Evolutionary conservation across 2,329 filamentous ascomycete genomes (phyloP).

Genomic region (Claviceps pazoutovae): DNA sequence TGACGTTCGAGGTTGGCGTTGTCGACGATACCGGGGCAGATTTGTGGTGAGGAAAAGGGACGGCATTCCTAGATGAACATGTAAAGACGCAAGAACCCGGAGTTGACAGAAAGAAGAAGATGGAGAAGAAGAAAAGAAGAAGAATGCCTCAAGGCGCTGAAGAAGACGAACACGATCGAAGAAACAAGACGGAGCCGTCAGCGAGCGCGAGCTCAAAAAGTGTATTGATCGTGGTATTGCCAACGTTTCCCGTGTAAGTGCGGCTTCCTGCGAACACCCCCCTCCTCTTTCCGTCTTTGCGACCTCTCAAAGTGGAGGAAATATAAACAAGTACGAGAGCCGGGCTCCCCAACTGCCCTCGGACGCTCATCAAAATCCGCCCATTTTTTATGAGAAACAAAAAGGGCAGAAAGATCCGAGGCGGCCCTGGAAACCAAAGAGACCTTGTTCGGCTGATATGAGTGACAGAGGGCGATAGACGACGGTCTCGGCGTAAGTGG

Average conservation of each 20-base stretch:
- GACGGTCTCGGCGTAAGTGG: slow-evolving; percentile 11
- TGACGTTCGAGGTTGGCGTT: slow-evolving; percentile 6
- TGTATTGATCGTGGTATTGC: slow-evolving; percentile 1
- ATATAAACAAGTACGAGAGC: slow-evolving; percentile 1
- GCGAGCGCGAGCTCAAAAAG: neutral
- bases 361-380: slow-evolving; percentile 6
- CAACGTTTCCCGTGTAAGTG: slow-evolving; percentile 3
- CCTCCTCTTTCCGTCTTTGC: slow-evolving; percentile 1
- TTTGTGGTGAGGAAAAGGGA: neutral
- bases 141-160: neutral
- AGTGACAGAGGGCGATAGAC: slow-evolving; percentile 9
- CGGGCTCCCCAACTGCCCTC: slow-evolving; percentile 3
- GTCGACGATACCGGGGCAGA: neutral
- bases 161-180: neutral
- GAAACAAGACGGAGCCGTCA: neutral
- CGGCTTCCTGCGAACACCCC: slow-evolving; percentile 4
- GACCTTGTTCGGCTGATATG: slow-evolving; percentile 10
- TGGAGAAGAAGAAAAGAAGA: neutral
- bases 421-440: slow-evolving; percentile 6
- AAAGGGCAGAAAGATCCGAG: slow-evolving; percentile 6
- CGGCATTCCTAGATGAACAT: neutral
- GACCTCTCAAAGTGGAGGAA: neutral
- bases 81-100: neutral
- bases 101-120: neutral
- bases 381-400: slow-evolving; percentile 14